phyloP scores from a whole-genome alignment of 495 filamentous ascomycete genomes.

The Penicillium soppii region DNA sequence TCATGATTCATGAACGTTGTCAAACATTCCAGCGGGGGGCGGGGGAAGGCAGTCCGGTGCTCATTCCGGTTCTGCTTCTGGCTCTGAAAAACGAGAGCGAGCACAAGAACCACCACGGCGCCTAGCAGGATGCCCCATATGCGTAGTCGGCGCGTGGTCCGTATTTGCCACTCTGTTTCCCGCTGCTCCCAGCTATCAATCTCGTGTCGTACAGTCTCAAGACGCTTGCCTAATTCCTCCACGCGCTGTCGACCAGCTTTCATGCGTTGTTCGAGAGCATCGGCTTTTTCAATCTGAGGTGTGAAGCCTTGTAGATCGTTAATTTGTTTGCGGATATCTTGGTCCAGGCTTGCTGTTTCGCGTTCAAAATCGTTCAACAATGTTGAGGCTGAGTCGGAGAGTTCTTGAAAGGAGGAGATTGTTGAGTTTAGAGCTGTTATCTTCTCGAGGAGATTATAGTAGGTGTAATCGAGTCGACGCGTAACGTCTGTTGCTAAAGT shows the following conservation, averaged over 20 bases:
- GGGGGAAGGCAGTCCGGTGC: background rate
- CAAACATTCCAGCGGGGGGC: background rate
- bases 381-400: conserved; percentile 60
- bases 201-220: conserved; percentile 61
- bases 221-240: conserved; percentile 59
- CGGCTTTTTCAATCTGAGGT: conserved; percentile 67
- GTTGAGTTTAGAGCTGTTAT: conserved; percentile 66
- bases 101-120: conserved; percentile 35
- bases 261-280: conserved; percentile 65
- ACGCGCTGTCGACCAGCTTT: conserved; percentile 61
- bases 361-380: conserved; percentile 61
- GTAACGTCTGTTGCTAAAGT: conserved; percentile 57
- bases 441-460: conserved; percentile 81
- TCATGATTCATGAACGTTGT: too few species aligned
- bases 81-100: conserved; percentile 43
- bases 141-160: conserved; percentile 59
- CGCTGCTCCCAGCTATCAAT: conserved; percentile 71
- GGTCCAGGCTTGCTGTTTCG: conserved; percentile 58
- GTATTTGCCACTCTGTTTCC: conserved; percentile 72
- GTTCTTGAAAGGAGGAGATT: conserved; percentile 65
- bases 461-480: conserved; percentile 77
- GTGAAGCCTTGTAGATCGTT: conserved; percentile 65
- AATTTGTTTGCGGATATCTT: conserved; percentile 65
- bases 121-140: conserved; percentile 55
- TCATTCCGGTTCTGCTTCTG: conserved; percentile 15